These are phyloP conservation scores for Claviceps purpurea DNA, from an alignment of 2,329 filamentous ascomycete species.

Conservation along the genomic window DNA sequence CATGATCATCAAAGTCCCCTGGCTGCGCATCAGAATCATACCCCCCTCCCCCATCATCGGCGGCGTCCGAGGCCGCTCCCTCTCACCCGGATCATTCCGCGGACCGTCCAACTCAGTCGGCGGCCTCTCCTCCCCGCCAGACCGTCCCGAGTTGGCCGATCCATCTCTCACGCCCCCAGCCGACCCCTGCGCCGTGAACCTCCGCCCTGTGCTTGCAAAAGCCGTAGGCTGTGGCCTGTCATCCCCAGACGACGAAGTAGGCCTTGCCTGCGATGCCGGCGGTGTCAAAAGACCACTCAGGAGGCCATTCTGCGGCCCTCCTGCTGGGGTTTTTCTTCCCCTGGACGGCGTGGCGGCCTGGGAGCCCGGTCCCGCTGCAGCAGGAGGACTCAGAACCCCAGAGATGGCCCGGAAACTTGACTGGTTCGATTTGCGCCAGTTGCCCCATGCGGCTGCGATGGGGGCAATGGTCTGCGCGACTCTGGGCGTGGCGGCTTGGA, in stretches of 20 bases:
- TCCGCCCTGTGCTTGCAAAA: conserved; percentile 45
- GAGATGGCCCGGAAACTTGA: conserved; percentile 35
- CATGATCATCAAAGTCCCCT: conserved; percentile 45
- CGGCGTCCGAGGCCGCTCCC: conserved; percentile 38
- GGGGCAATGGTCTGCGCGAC: conserved; percentile 71
- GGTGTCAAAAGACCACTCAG: conserved; percentile 78
- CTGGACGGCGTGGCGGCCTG: conserved; percentile 47
- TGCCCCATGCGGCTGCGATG: conserved; percentile 85
- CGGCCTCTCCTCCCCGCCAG: conserved; percentile 20
- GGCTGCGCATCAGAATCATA: conserved; percentile 50
- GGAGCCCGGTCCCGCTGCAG: conserved; percentile 9
- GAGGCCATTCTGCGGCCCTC: conserved; percentile 42
- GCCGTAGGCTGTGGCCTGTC: conserved; percentile 41
- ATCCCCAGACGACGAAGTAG: conserved; percentile 35
- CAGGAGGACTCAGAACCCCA: conserved; percentile 31
- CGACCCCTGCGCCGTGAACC: conserved; percentile 35
- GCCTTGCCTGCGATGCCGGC: conserved; percentile 61
- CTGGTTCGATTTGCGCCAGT: conserved; percentile 66
- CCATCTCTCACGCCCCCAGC: conserved; percentile 13
- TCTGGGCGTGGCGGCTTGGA: conserved; percentile 67
- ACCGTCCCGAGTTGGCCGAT: conserved; percentile 22
- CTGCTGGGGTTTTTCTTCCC: conserved; percentile 32
- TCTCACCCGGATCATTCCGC: conserved; percentile 16
- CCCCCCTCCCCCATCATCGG: conserved; percentile 45
- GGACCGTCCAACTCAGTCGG: conserved; percentile 11